A percentile compares a stretch with the other conserved stretches of the same genome.
Evolutionary conservation across 306 rosid species (phyloP).

Genomic region (Cajanus cajan): DNA sequence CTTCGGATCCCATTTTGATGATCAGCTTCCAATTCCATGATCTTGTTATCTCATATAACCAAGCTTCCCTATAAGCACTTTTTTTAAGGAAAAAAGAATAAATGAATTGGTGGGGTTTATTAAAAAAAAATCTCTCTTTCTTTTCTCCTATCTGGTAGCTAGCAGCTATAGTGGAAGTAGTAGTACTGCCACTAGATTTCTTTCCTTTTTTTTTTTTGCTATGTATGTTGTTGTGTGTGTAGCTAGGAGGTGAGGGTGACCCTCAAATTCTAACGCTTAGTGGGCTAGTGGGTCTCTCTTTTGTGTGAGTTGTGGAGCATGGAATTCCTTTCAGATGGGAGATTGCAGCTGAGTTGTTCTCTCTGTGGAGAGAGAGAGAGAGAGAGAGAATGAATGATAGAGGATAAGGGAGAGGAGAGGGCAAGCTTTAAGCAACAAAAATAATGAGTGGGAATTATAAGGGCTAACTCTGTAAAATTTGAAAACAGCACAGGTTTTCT

Average conservation of each 20-base stretch:
- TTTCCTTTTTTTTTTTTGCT: not conserved
- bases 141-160: conserved; percentile 12
- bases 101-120: conserved; percentile 31
- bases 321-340: conserved; percentile 80
- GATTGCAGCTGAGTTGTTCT: conserved; percentile 57
- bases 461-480: conserved; percentile 19
- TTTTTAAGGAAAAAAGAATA: not conserved
- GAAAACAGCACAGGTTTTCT: not conserved
- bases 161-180: conserved; percentile 29
- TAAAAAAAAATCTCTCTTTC: not conserved
- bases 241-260: conserved; percentile 60
- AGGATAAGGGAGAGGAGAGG: conserved; percentile 53
- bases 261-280: conserved; percentile 42
- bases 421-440: conserved; percentile 92
- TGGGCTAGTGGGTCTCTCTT: conserved; percentile 75
- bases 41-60: conserved; percentile 41
- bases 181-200: conserved; percentile 24
- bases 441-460: conserved; percentile 79
- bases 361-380: conserved; percentile 22
- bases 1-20: conserved; percentile 68
- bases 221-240: conserved; percentile 3
- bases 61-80: conserved; percentile 28
- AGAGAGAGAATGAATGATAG: conserved; percentile 38
- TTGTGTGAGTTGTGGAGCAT: conserved; percentile 56
- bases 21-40: conserved; percentile 92